These are phyloP conservation scores for Aspergillus calidoustus DNA, from an alignment of 2,329 filamentous ascomycete species.

Conservation along the genomic window DNA sequence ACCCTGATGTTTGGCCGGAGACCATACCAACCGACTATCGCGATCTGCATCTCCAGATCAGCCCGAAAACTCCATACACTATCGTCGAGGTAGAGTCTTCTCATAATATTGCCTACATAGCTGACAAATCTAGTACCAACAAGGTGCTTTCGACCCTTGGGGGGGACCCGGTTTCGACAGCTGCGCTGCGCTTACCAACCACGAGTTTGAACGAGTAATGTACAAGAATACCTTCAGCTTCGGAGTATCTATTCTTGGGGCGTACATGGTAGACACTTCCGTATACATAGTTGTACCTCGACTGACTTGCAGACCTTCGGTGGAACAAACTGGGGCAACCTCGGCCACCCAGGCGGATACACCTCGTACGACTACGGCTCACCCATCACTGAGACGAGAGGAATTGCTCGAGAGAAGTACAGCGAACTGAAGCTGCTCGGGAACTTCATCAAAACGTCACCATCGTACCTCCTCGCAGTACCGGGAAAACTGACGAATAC, in stretches of 20 bases:
- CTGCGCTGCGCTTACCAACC: conserved; percentile 68
- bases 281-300: background rate
- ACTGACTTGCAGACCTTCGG: conserved; percentile 61
- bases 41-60: conserved; percentile 60
- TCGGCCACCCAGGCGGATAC: conserved; percentile 70
- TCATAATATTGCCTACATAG: background rate
- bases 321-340: conserved; percentile 83
- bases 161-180: conserved; percentile 71
- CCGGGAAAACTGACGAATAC: conserved; percentile 50
- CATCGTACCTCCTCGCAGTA: conserved; percentile 67
- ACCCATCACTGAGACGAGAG: conserved; percentile 70
- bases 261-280: conserved; percentile 68
- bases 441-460: conserved; percentile 74
- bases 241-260: conserved; percentile 69
- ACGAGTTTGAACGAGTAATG: conserved; percentile 78
- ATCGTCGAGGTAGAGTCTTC: conserved; percentile 57
- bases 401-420: conserved; percentile 74
- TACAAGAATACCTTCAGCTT: conserved; percentile 76
- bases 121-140: conserved; percentile 62
- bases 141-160: conserved; percentile 74
- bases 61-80: conserved; percentile 68
- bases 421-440: conserved; percentile 76
- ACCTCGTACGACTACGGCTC: conserved; percentile 67
- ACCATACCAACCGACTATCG: conserved; percentile 62
- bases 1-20: conserved; percentile 65